These are phyloP conservation scores for Penicillium sp. DNA, from an alignment of 2,329 filamentous ascomycete genomes.

Conservation along the genomic window DNA sequence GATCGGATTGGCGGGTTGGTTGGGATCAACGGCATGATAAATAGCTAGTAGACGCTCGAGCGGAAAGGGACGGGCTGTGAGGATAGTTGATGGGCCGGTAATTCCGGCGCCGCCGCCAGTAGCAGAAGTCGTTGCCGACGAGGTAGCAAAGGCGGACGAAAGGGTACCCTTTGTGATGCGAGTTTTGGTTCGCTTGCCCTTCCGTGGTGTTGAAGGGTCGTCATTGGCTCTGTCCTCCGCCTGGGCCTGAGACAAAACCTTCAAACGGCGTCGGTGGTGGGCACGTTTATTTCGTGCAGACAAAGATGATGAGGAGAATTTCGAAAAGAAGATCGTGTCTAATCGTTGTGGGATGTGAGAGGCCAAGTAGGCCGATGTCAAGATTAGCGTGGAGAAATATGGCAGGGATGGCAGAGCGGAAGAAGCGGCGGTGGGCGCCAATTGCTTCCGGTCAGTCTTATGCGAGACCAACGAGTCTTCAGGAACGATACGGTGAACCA, in stretches of 20 bases:
- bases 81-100: constrained; percentile 36
- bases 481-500: constrained; percentile 39
- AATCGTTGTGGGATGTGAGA: constrained; percentile 44
- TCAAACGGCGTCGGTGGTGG: constrained; percentile 40
- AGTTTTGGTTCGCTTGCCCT: constrained; percentile 34
- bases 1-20: constrained; percentile 38
- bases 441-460: constrained; percentile 14
- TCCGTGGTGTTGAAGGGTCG: constrained; percentile 27
- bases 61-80: constrained; percentile 41
- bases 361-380: constrained; percentile 45
- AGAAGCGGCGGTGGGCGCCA: constrained; percentile 22
- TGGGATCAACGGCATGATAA: constrained; percentile 44
- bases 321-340: constrained; percentile 48
- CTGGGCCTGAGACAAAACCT: constrained; percentile 37
- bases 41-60: constrained; percentile 46
- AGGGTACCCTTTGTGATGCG: constrained; percentile 40
- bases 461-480: constrained; percentile 21
- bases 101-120: constrained; percentile 27
- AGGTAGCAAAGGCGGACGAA: constrained; percentile 36
- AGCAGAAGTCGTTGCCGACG: constrained; percentile 35
- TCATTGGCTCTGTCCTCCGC: constrained; percentile 31
- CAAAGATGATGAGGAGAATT: constrained; percentile 42
- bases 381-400: constrained; percentile 44
- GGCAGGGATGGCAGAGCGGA: constrained; percentile 38
- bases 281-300: constrained; percentile 42